Evolutionary conservation across 257 asterid genomes (phyloP).

Genomic region (Fraxinus pennsylvanica): DNA sequence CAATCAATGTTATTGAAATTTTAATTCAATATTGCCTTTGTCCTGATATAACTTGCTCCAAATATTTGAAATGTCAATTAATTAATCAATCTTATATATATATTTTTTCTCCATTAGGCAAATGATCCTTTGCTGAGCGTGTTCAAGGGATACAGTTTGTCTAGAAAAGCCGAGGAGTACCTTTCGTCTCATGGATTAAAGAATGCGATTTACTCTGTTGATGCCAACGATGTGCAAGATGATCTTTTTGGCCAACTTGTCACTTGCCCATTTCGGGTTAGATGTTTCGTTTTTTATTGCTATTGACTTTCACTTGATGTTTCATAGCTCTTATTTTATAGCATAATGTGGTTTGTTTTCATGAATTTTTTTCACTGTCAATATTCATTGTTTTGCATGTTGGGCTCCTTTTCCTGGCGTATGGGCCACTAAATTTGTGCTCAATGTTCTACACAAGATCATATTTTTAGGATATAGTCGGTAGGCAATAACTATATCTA

Average conservation of each 20-base stretch:
- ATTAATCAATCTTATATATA: background rate
- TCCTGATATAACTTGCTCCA: background rate
- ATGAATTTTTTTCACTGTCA: background rate
- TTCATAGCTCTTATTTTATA: background rate
- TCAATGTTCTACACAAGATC: background rate
- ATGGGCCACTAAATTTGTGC: background rate
- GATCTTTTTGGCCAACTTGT: conserved; percentile 80
- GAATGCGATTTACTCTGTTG: conserved; percentile 66
- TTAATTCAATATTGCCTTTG: background rate
- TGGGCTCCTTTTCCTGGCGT: background rate
- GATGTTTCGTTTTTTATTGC: conserved; percentile 27
- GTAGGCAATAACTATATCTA: background rate
- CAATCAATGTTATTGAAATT: background rate
- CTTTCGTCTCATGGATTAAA: conserved; percentile 80
- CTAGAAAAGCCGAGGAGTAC: conserved; percentile 73
- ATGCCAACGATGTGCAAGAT: conserved; percentile 58
- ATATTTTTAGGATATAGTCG: background rate
- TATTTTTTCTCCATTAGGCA: conserved; percentile 40
- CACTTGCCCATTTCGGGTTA: conserved; percentile 84
- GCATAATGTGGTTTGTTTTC: background rate
- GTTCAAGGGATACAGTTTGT: conserved; percentile 72
- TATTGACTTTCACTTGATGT: conserved; percentile 14
- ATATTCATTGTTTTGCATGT: background rate
- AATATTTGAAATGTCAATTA: background rate
- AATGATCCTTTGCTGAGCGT: conserved; percentile 64